Evolutionary conservation across 495 filamentous ascomycete genomes (phyloP).

Genomic region (Schizothecium vesticola): DNA sequence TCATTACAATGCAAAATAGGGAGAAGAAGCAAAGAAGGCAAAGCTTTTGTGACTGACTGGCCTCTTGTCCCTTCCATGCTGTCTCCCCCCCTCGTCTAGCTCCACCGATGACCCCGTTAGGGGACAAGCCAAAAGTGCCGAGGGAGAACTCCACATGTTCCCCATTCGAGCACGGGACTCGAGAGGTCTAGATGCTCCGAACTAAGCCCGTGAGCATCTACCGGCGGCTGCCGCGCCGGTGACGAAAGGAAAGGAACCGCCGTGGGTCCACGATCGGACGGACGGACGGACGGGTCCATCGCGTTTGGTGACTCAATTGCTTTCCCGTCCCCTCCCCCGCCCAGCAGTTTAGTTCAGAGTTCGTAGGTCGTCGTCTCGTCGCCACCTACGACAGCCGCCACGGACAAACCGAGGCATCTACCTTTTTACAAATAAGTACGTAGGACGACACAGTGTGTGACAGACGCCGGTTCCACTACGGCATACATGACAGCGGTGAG

Average conservation of each 20-base stretch:
- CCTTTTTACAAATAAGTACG: not conserved
- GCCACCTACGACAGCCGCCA: too few species aligned
- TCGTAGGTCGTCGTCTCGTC: too few species aligned
- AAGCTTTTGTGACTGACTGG: not conserved
- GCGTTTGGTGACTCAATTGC: not conserved
- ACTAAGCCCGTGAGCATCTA: not conserved
- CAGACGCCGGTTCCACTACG: not conserved
- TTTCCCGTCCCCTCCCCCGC: too few species aligned
- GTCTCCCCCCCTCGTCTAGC: too few species aligned
- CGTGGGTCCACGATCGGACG: too few species aligned
- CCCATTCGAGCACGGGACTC: not conserved
- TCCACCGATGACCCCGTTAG: not conserved
- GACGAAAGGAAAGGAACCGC: not conserved
- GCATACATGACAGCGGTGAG: not conserved
- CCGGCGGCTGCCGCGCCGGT: not conserved
- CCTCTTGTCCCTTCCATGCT: too few species aligned
- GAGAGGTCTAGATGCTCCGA: not conserved
- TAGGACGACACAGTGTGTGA: not conserved
- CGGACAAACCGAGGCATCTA: not conserved
- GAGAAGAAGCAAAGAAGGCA: not conserved
- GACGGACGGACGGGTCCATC: too few species aligned
- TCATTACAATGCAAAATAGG: not conserved
- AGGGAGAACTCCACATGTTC: not conserved
- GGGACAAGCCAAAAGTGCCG: not conserved
- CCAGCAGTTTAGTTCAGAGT: too few species aligned